Evolutionary conservation across 1,284 basidiomycete species (phyloP), one percentile per base, ranked within the genome.

Genomic region (Erythrobasidium hasegawianum): DNA sequence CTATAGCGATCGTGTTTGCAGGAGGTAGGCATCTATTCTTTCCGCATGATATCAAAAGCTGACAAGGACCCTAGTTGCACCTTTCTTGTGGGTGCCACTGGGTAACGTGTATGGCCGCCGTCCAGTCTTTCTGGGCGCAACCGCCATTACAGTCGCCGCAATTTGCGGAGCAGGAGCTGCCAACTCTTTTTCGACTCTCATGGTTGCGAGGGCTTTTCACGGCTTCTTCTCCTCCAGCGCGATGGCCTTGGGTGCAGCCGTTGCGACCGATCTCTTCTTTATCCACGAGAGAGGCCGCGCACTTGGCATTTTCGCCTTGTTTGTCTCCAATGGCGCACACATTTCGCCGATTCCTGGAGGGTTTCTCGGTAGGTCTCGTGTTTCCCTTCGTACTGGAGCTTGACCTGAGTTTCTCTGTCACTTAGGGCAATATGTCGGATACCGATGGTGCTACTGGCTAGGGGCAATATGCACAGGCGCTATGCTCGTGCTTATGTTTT

Each of bases 371-470:
- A 33, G 5, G 33, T 5, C 4, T 33, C 11, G 33, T 33, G n/a
- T n/a, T n/a, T n/a, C n/a, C n/a, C n/a, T n/a, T n/a, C n/a, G n/a
- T 33, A 33, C 11, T 33, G 5, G 11, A 33, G 33, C 5, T 5
- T 33, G 33, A 11, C 33, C 33, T 33, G 11, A 33, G 33, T 11
- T 11, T 33, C 5, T 5, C 4, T 11, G 11, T 11, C 11, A 33
- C 11, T 5, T 33, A 33, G 45, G 45, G 16, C 45, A 47, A 24
- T 47, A 47, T 24, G 45, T 47, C 14, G 22, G 45, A 8, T 47
- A 47, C 22, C 45, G 45, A 18, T 47, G 45, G 45, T 47, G 45
- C 45, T 47, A 47, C 22, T 47, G 45, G 45, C 45, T 47, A 24
- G 45, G 45, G 8, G 45, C 45, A 8, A 24, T 47, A 18, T 47